Conservation (phyloP, 1,139 yeast species). For the Meyerozyma smithsonii region DNA sequence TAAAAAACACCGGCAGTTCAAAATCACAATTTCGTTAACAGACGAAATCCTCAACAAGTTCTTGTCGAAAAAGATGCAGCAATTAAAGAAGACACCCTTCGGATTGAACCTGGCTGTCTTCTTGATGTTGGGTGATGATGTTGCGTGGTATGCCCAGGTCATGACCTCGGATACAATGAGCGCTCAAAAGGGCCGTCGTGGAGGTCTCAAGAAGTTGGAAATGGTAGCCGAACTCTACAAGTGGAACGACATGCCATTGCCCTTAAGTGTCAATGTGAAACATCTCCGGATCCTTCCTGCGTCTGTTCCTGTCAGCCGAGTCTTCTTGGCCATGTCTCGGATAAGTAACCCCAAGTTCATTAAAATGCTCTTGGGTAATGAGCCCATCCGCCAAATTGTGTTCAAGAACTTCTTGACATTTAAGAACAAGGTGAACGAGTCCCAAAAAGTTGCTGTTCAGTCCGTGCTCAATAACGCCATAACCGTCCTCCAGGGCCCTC, state of each 20-base stretch:
- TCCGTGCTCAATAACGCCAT: conserved; percentile 63
- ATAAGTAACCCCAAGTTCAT: conserved; percentile 54
- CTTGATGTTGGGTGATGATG: conserved; percentile 34
- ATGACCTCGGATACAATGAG: conserved; percentile 40
- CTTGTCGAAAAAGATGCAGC: conserved; percentile 37
- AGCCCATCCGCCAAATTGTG: conserved; percentile 53
- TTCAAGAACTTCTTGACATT: conserved; percentile 52
- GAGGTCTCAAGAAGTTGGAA: conserved; percentile 26
- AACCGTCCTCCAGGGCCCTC: conserved; percentile 65
- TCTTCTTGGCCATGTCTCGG: conserved; percentile 59
- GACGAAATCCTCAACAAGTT: conserved; percentile 38
- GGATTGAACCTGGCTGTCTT: conserved; percentile 43
- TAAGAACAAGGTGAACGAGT: conserved; percentile 49
- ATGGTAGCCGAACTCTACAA: conserved; percentile 48
- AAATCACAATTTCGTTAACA: conserved; percentile 32
- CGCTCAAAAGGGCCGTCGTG: conserved; percentile 11
- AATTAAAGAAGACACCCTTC: conserved; percentile 45
- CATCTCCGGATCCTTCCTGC: conserved; percentile 53
- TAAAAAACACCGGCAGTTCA: conserved; percentile 37
- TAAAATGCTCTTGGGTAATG: conserved; percentile 56
- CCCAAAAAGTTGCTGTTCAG: conserved; percentile 65
- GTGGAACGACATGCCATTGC: conserved; percentile 55
- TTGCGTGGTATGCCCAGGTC: conserved; percentile 40
- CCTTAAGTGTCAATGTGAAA: conserved; percentile 33
- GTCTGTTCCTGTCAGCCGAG: conserved; percentile 58